Evolutionary conservation across 139 green algal species (phyloP), one percentile per base, ranked within the genome.

Genomic region (Chlamydomonas schloesseri): DNA sequence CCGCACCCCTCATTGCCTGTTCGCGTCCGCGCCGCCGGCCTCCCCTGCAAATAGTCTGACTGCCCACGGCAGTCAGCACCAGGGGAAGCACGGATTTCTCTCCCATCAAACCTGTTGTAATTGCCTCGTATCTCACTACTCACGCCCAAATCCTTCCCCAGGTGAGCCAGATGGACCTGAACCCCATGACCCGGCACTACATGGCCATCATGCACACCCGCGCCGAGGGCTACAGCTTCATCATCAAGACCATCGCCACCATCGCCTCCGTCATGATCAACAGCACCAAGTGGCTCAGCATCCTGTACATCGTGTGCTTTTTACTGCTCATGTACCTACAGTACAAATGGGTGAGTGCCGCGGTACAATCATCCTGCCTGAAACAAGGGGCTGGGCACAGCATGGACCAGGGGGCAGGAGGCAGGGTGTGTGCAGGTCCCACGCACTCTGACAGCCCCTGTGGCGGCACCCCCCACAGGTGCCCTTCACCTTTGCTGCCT

Each of bases 161-260:
- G 74, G 42, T 31, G 18, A 69, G 62, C 62, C 18, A 50, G 42
- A 50, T 50, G 42, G 42, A 50, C 42, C 57, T 82, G 20, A 82
- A 82, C 34, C 74, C 74, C 3, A 24, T 82, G 62, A 64, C 74
- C 1, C 74, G 57, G 55, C 71, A 82, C 74, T 82, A 82, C 74
- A 82, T 82, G 74, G 74, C 57, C 53, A 57, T 82, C 11, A n/a
- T 31, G 17, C 46, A 68, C 79, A 73, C 65, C 8, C 23, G 79
- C 2, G 47, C 67, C 29, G 79, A 85, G 13, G 79, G 68, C 8
- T 11, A 36, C 4, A 68, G 67, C 47, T 85, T 85, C 20, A n/a
- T 31, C 2, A 71, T 82, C 55, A 82, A 82, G 34, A 36, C 26
- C 23, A 36, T 71, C 34, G 23, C 57, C 23, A 82, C 74, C 11